These are phyloP conservation scores for Boechera retrofracta DNA, from an alignment of 345 rosid genomes.

Conservation along the genomic window DNA sequence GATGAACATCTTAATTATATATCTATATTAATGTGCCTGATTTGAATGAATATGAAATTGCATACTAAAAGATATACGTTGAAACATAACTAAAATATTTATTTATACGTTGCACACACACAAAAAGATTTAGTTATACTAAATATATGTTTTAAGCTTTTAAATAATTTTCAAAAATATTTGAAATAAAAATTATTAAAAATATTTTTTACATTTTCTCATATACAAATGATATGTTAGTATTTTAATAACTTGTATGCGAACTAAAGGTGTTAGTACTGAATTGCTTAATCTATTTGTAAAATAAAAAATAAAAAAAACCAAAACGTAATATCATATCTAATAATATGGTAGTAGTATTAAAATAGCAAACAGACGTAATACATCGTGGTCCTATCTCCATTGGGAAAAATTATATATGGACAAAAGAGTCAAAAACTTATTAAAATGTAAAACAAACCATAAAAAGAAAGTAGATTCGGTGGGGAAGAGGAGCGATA, in stretches of 20 bases:
- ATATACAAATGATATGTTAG: background rate
- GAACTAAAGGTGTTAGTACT: background rate
- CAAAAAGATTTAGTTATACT: no score
- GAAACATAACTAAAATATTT: no score
- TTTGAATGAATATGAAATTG: no score
- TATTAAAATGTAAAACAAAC: background rate
- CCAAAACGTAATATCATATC: background rate
- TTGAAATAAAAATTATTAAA: no score
- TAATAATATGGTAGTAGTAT: background rate
- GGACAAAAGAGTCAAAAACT: background rate
- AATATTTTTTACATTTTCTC: no score
- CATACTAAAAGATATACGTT: no score
- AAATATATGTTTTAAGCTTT: no score
- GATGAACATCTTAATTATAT: no score
- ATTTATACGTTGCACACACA: no score
- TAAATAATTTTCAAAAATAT: no score
- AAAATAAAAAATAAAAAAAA: background rate
- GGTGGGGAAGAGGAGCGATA: conserved; percentile 34
- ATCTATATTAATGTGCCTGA: no score
- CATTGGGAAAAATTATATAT: conserved; percentile 3
- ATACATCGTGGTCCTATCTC: conserved; percentile 17
- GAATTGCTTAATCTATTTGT: background rate
- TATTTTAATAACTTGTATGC: background rate
- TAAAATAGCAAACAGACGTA: conserved; percentile 14
- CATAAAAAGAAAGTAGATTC: conserved; percentile 25